Conservation (phyloP, 768 basidiomycete species). For the Austroboletus festivus region DNA sequence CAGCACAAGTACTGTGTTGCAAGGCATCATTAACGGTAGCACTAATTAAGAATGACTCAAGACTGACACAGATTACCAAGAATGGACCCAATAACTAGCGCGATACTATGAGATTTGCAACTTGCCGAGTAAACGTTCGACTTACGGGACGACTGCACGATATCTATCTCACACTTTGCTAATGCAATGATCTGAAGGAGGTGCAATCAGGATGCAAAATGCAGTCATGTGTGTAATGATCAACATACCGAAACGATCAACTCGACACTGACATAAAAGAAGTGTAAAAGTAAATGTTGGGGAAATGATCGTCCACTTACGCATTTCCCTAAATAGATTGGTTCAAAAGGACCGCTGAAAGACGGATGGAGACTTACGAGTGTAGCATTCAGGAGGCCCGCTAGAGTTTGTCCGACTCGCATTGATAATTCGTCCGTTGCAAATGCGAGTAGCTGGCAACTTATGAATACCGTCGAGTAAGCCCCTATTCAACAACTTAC, state of each 20-base stretch:
- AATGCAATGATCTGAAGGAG: conserved; percentile 66
- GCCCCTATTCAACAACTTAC: conserved; percentile 29
- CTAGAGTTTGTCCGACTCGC: conserved; percentile 78
- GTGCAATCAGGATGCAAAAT: background rate
- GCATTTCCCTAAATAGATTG: conserved; percentile 26
- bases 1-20: conserved; percentile 65
- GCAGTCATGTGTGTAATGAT: background rate
- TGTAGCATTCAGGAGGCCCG: conserved; percentile 84
- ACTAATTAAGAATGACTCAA: background rate
- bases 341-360: background rate
- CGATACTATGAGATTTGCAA: background rate
- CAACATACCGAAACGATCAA: conserved; percentile 65
- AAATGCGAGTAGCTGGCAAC: conserved; percentile 64
- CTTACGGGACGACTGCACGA: conserved; percentile 80
- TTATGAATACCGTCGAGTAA: conserved; percentile 1
- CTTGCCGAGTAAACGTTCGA: background rate
- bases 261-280: conserved; percentile 40
- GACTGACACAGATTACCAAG: conserved; percentile 66
- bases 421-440: conserved; percentile 84
- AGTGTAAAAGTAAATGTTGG: background rate
- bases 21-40: background rate
- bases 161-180: conserved; percentile 72
- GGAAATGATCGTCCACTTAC: conserved; percentile 13
- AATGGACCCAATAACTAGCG: conserved; percentile 75
- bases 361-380: conserved; percentile 43